Base-by-base conservation (phyloP, 192 early-diverging fungal species). In the Backusella circina region DNA sequence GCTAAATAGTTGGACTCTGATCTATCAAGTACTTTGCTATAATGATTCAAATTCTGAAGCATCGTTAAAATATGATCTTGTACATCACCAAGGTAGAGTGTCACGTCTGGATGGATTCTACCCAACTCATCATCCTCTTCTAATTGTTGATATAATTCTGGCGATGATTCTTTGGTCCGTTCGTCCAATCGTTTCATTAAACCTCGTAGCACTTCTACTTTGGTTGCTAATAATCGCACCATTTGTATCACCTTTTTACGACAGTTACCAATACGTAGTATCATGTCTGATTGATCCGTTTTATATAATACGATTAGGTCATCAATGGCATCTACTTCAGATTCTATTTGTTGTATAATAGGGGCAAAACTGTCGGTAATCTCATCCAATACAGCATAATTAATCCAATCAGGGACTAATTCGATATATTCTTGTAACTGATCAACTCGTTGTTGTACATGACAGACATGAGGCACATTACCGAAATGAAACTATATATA, bases 41-140 rank as follows among this genome's bases (percentile, higher is more conserved):
- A 93, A 37, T 93, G 92, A 68, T 88, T 83, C n/a, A 92, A 69
- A 32, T 91, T 93, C 75, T 93, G 92, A 73, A 92, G 81, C 91
- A 93, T 92, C 4, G 90, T 92, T 38, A 92, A 82, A 18, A 94
- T 88, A 79, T 94, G 93, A 78, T 93, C 83, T 70, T 92, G 90
- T 70, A 95, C 90, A 74, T 95, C 94, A 15, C 94, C 94, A 21
- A 95, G 75, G 75, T 95, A 95, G 32, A 95, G 75, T 18, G 84
- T 50, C 16, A 91, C 91, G 57, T 95, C 93, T 13, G 88, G 80
- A 15, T 72, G 26, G 10, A 77, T 77, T 12, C 70, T 61, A 23
- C 30, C 67, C n/a, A n/a, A n/a, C n/a, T n/a, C n/a, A n/a, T n/a
- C n/a, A n/a, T 51, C 18, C 2, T 51, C 32, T 7, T 21, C 13